These are phyloP conservation scores for Cladosporium sp. DNA, from an alignment of 2,329 filamentous ascomycete species.

Conservation along the genomic window DNA sequence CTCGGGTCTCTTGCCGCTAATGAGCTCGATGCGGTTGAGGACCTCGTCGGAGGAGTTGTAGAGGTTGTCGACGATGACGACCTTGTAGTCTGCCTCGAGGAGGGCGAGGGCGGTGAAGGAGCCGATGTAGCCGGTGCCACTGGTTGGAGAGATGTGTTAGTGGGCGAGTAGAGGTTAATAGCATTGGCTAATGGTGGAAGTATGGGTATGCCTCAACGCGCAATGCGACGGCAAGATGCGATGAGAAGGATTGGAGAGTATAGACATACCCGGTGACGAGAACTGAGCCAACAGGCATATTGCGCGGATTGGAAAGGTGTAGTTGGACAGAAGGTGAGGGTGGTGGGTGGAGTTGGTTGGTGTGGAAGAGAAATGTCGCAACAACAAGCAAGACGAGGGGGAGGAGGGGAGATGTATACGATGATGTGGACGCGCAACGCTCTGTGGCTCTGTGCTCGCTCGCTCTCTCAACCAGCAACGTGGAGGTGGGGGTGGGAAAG, in stretches of 20 bases:
- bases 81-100: constrained; percentile 90
- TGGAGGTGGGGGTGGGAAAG: no score
- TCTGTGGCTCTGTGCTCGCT: no score
- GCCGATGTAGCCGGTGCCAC: constrained; percentile 98
- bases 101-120: constrained; percentile 93
- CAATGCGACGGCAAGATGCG: no score
- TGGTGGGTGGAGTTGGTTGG: not conserved
- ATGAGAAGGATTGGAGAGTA: not conserved
- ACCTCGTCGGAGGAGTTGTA: constrained; percentile 95
- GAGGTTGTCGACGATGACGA: constrained; percentile 91
- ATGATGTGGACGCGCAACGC: no score
- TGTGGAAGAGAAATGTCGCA: not conserved
- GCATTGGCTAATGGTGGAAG: not conserved
- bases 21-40: constrained; percentile 90
- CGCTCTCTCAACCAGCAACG: no score
- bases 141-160: constrained; percentile 36
- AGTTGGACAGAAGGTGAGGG: not conserved
- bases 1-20: constrained; percentile 77
- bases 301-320: not conserved
- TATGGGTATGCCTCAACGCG: no score
- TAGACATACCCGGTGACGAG: constrained; percentile 19
- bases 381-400: constrained; percentile 1
- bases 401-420: not conserved
- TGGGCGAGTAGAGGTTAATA: not conserved
- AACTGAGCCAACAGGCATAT: constrained; percentile 21